Conservation (phyloP, 139 green algal genomes). For the Edaphochlamys debaryana region DNA sequence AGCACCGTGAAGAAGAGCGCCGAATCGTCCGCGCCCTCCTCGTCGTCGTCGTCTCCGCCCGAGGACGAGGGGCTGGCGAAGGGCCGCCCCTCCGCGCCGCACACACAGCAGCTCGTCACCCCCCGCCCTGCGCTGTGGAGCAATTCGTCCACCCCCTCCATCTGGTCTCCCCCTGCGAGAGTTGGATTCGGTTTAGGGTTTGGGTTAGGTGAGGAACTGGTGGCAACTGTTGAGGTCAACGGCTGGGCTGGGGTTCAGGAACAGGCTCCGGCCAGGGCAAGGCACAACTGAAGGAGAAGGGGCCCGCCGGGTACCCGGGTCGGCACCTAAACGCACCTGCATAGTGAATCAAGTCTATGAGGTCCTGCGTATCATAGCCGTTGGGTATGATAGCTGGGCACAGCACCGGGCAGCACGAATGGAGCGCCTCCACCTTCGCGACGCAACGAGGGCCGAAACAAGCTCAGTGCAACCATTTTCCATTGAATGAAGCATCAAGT, state of each 20-base stretch:
- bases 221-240: too few relatives aligned
- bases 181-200: too few relatives aligned
- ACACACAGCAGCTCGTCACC: slow-evolving; percentile 27
- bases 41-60: not conserved
- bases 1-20: slow-evolving; percentile 29
- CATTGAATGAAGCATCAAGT: too few relatives aligned
- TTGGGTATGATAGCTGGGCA: slow-evolving; percentile 18
- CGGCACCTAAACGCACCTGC: too few relatives aligned
- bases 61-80: not conserved
- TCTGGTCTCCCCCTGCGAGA: slow-evolving; percentile 1
- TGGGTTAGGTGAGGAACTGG: too few relatives aligned
- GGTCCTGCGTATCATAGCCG: slow-evolving; percentile 28
- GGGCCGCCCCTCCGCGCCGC: slow-evolving; percentile 15
- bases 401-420: slow-evolving; percentile 1
- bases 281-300: too few relatives aligned
- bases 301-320: too few relatives aligned
- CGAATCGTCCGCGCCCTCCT: not conserved
- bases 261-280: too few relatives aligned
- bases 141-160: not conserved
- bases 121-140: not conserved
- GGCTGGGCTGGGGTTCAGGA: too few relatives aligned
- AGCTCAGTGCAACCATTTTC: not conserved
- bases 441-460: too few relatives aligned
- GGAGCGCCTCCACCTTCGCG: slow-evolving; percentile 3
- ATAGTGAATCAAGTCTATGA: not conserved